These are phyloP conservation scores for Ustulina deusta DNA, from an alignment of 2,329 filamentous ascomycete genomes.

Conservation along the genomic window DNA sequence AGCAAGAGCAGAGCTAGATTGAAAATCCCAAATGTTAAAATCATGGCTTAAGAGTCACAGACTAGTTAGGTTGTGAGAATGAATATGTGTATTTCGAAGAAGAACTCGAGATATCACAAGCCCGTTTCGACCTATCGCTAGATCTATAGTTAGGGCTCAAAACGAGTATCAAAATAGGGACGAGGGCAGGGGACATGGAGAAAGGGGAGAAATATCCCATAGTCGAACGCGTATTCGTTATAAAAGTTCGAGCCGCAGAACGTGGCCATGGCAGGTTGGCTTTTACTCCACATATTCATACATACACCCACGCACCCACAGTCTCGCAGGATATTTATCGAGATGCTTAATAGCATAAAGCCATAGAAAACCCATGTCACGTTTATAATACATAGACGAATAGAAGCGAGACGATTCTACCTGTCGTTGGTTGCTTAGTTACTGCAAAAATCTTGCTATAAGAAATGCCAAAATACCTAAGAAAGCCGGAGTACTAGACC, in stretches of 20 bases:
- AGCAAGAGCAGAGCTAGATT: background rate
- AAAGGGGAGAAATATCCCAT: background rate
- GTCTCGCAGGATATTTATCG: background rate
- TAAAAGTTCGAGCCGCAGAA: background rate
- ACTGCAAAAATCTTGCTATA: background rate
- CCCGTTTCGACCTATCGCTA: background rate
- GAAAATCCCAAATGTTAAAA: slow-evolving; percentile 10
- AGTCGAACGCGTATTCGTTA: background rate
- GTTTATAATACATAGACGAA: background rate
- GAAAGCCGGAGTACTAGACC: background rate
- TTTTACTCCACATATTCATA: slow-evolving; percentile 13
- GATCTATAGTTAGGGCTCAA: background rate
- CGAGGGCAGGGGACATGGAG: background rate
- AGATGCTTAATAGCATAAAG: slow-evolving; percentile 8
- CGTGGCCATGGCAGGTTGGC: background rate
- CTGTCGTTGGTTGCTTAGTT: background rate
- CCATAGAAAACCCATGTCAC: background rate
- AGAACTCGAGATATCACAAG: background rate
- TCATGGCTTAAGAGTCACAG: slow-evolving; percentile 15
- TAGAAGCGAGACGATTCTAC: background rate
- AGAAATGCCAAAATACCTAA: background rate
- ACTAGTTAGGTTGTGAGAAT: background rate
- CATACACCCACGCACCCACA: background rate
- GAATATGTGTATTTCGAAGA: background rate
- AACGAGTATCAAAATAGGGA: background rate